Percentiles rank a stretch among this genome's conserved stretches.
Evolutionary conservation across 2,329 filamentous ascomycete species (phyloP).

Genomic region (Parastagonospora nodorum): DNA sequence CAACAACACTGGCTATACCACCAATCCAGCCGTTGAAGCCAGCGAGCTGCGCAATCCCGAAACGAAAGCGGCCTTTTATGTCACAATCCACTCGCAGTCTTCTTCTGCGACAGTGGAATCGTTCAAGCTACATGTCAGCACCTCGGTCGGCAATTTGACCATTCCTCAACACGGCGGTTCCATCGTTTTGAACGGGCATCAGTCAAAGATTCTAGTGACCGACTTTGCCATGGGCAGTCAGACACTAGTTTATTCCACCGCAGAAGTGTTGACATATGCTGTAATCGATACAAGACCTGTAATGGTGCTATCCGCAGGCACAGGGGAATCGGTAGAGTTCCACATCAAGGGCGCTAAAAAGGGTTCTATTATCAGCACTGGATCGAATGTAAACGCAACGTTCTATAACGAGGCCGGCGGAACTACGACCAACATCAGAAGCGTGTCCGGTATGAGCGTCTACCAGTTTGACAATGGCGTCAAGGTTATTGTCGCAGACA

Average conservation of each 20-base stretch:
- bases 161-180: conserved; percentile 57
- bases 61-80: conserved; percentile 63
- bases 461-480: conserved; percentile 45
- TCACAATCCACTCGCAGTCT: conserved; percentile 61
- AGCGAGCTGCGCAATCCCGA: conserved; percentile 65
- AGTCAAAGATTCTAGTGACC: conserved; percentile 66
- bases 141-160: conserved; percentile 59
- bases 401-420: conserved; percentile 49
- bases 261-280: conserved; percentile 56
- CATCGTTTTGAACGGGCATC: conserved; percentile 63
- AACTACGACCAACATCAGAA: conserved; percentile 37
- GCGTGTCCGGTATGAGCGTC: conserved; percentile 40
- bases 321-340: conserved; percentile 49
- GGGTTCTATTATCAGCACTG: conserved; percentile 47
- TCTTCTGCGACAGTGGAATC: conserved; percentile 56
- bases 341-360: conserved; percentile 43
- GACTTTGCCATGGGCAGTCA: conserved; percentile 62
- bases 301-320: conserved; percentile 48
- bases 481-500: conserved; percentile 45
- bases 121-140: conserved; percentile 62
- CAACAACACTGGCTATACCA: conserved; percentile 57
- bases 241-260: conserved; percentile 60
- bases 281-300: conserved; percentile 43
- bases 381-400: conserved; percentile 50
- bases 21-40: conserved; percentile 58